Base-by-base conservation (phyloP, 1,284 basidiomycete species). In the Rugosomyces carneus region DNA sequence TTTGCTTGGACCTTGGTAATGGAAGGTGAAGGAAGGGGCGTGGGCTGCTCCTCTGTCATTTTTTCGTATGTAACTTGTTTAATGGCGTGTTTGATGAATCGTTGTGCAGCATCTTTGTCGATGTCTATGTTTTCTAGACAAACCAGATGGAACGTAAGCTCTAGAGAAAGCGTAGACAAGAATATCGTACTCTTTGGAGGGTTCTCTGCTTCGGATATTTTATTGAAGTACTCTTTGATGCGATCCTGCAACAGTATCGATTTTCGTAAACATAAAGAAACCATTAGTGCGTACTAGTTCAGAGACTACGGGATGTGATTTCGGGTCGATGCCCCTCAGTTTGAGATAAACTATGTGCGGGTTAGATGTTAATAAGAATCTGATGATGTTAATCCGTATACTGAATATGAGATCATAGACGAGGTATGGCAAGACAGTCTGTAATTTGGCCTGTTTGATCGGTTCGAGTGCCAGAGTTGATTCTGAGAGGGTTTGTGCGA, bases 41-140 rank as follows among this genome's bases (percentile, higher is more conserved):
- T 51, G 21, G 45, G 48, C 39, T 58, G 54, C 18, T 67, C 64
- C 32, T 59, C 58, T 9, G 60, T 56, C 2, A 62, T 55, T 44
- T 60, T 65, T 21, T 59, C 60, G 51, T 66, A 64, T 54, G 69
- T 66, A n/a, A 71, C 71, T 59, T 84, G 81, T 0, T 80, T 64
- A 43, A 90, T 86, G n/a, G 87, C 88, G 58, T 87, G 76, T 60
- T 84, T 86, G 61, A 91, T 90, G 64, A 90, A 90, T 24, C 88
- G 77, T 40, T 69, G 69, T 3, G 87, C 88, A n/a, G 84, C 88
- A 19, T 67, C 78, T 60, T 84, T 87, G 73, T 90, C 87, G 41
- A 90, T 57, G 27, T 69, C 67, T 34, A 66, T 62, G 41, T 69
- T 69, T 57, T 71, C 80, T 82, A 56, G 32, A 49, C 36, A 20